Evolutionary conservation across 2,329 filamentous ascomycete genomes (phyloP), one percentile per base, ranked within the genome.

Genomic region (Fusarium citri): DNA sequence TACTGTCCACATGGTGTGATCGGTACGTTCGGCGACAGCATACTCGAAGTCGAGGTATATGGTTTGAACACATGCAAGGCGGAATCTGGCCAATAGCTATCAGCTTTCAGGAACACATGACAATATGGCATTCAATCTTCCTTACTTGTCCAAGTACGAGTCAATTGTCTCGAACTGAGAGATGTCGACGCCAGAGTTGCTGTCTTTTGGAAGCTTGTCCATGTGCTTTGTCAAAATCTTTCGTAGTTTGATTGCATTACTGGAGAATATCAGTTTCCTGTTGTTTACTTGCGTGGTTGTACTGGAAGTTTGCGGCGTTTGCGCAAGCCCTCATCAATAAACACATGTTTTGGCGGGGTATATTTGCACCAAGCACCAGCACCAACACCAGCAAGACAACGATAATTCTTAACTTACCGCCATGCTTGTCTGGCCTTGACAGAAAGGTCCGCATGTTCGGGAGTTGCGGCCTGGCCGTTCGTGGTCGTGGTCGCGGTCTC

Each of bases 1-100:
- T 55, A 89, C 87, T 65, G 89, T 85, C 95, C 95, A 98, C 48
- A 98, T 86, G 65, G 85, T 86, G 61, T 83, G 80, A 78, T 97
- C 94, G 55, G 91, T 86, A 59, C 89, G 86, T 67, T 89, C 85
- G 68, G 84, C 82, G 65, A 83, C 85, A 53, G 91, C 89, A 80
- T 87, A 89, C 69, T 88, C 83, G 76, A 93, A 89, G 79, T 97
- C 90, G 77, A 87, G 82, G 76, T 94, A 92, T 64, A 95, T 89
- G 59, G 89, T 87, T 69, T 87, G 86, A 77, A 94, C 89, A 77
- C 91, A 94, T 63, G 88, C 86, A 51, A 89, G 82, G 71, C 93
- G 93, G 78, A 92, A 90, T 72, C 90, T 92, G 75, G 45, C 51
- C 48, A 15, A 42, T 16, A 57, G 45, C 22, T 31, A 34, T 71